Conservation (phyloP, 306 rosid species). For the Casuarina equisetifolia region DNA sequence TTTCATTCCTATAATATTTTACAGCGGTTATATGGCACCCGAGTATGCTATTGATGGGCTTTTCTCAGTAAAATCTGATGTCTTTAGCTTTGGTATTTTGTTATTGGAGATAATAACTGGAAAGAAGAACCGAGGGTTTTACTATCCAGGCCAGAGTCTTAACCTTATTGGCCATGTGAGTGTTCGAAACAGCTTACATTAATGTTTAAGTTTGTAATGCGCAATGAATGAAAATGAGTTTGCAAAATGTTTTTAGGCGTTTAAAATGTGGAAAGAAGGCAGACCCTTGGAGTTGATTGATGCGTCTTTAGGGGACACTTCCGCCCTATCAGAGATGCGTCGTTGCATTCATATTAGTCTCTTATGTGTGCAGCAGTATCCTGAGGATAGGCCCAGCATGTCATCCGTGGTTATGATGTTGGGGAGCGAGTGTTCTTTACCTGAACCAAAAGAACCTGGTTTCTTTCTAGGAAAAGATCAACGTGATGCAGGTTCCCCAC, state of each 20-base stretch:
- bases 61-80: conserved; percentile 59
- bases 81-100: conserved; percentile 60
- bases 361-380: conserved; percentile 49
- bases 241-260: conserved; percentile 19
- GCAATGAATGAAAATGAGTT: neutral
- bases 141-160: conserved; percentile 26
- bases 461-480: conserved; percentile 8
- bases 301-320: conserved; percentile 17
- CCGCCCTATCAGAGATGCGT: conserved; percentile 19
- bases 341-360: conserved; percentile 55
- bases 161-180: conserved; percentile 62
- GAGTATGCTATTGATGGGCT: conserved; percentile 52
- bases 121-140: conserved; percentile 40
- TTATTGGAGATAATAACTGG: conserved; percentile 52
- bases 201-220: too few species aligned
- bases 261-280: conserved; percentile 30
- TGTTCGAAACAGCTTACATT: neutral
- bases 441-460: conserved; percentile 52
- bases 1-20: neutral
- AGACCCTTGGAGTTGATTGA: conserved; percentile 27
- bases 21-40: conserved; percentile 67
- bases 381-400: conserved; percentile 62
- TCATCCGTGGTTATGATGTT: conserved; percentile 42
- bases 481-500: too few species aligned
- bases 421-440: conserved; percentile 35